Conservation (phyloP, 2,329 filamentous ascomycete genomes). For the Colletotrichum noveboracense region DNA sequence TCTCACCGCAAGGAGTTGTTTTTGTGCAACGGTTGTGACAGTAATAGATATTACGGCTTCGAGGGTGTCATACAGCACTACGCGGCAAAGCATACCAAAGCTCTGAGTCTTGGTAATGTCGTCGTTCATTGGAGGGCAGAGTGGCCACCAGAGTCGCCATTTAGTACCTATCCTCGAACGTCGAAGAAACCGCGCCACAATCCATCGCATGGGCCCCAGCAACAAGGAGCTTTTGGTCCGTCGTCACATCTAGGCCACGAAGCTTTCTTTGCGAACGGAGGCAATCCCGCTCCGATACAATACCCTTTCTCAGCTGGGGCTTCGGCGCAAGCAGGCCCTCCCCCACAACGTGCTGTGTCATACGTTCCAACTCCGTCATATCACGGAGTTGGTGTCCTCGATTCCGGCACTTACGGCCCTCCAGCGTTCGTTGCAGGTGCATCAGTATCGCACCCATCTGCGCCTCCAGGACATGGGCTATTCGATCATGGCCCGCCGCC, state of each 20-base stretch:
- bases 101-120: constrained; percentile 72
- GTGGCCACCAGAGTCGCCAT: constrained; percentile 80
- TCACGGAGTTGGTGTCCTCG: not conserved
- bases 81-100: constrained; percentile 78
- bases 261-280: not conserved
- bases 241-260: not conserved
- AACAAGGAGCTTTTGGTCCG: not conserved
- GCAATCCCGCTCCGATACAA: not conserved
- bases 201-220: not conserved
- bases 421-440: not conserved
- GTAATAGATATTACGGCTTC: constrained; percentile 74
- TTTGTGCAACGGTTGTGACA: constrained; percentile 73
- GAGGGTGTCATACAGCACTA: constrained; percentile 84
- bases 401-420: not conserved
- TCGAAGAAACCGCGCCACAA: not conserved
- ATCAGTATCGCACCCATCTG: not conserved
- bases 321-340: not conserved
- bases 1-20: constrained; percentile 74
- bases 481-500: not conserved
- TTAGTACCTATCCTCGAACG: constrained; percentile 64
- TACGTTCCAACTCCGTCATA: not conserved
- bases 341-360: not conserved
- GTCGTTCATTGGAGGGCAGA: constrained; percentile 82
- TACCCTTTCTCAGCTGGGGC: not conserved
- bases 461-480: constrained; percentile 34